Conservation (phyloP, 2,329 filamentous ascomycete genomes). For the Microcyclosporella mali region DNA sequence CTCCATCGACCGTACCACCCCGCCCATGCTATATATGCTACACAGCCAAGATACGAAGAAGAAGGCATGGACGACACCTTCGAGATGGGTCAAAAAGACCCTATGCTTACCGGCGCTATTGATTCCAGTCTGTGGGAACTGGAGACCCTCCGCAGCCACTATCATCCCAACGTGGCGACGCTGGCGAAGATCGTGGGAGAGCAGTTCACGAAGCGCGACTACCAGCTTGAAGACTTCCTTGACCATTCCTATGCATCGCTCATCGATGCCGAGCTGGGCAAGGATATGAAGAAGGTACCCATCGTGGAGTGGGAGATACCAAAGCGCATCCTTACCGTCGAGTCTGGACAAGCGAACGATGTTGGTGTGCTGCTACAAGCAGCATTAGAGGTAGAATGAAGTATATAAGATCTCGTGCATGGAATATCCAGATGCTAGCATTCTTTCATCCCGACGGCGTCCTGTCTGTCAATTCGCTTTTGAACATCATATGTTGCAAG, state of each 20-base stretch:
- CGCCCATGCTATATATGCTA: conserved; percentile 26
- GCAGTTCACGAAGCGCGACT: conserved; percentile 93
- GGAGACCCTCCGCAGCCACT: conserved; percentile 83
- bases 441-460: no score
- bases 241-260: conserved; percentile 90
- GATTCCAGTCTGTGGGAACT: conserved; percentile 95
- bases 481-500: no score
- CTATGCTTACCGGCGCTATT: conserved; percentile 77
- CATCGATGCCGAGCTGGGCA: conserved; percentile 74
- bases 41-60: conserved; percentile 39
- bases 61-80: conserved; percentile 70
- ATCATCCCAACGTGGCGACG: conserved; percentile 93
- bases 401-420: no score
- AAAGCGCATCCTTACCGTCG: conserved; percentile 63
- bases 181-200: conserved; percentile 90
- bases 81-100: conserved; percentile 66
- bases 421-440: no score
- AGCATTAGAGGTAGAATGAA: conserved; percentile 24
- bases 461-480: no score
- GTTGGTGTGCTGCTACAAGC: conserved; percentile 23
- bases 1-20: conserved; percentile 61
- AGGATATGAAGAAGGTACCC: conserved; percentile 76
- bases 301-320: conserved; percentile 94
- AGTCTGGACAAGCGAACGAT: conserved; percentile 25
- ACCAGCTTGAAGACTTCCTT: conserved; percentile 94